Evolutionary conservation across 306 rosid genomes (phyloP).

Genomic region (Lathyrus aphaca): DNA sequence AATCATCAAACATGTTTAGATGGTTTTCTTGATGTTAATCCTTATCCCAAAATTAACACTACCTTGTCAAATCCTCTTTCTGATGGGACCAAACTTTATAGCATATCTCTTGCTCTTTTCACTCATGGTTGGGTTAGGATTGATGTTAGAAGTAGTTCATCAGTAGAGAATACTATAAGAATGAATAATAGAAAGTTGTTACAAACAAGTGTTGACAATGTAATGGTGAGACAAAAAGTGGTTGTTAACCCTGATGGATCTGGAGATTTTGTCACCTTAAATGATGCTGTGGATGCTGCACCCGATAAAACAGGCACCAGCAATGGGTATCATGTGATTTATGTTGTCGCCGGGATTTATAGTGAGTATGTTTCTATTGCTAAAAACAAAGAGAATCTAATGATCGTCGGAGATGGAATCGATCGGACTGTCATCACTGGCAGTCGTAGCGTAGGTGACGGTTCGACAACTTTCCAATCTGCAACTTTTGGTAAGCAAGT

Average conservation of each 20-base stretch:
- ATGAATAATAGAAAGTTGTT: conserved; percentile 26
- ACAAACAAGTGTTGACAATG: conserved; percentile 20
- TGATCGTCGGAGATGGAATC: conserved; percentile 51
- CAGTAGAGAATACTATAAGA: not conserved
- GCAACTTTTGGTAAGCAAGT: conserved; percentile 24
- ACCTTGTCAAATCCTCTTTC: conserved; percentile 38
- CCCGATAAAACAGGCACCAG: conserved; percentile 40
- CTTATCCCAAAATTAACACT: conserved; percentile 29
- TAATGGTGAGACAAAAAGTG: conserved; percentile 39
- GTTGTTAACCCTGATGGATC: conserved; percentile 46
- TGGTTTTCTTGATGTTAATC: conserved; percentile 45
- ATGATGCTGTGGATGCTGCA: conserved; percentile 50
- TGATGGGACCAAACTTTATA: conserved; percentile 43
- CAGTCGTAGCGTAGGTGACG: conserved; percentile 44
- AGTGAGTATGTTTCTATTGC: conserved; percentile 42
- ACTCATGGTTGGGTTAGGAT: not conserved
- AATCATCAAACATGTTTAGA: conserved; percentile 47
- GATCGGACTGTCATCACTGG: conserved; percentile 48
- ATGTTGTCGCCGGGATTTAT: conserved; percentile 46
- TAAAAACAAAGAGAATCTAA: conserved; percentile 44
- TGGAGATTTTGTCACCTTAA: conserved; percentile 43
- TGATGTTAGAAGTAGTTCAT: not conserved
- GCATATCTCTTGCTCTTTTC: conserved; percentile 37
- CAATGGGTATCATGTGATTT: conserved; percentile 46
- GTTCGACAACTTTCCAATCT: conserved; percentile 48